Conservation (phyloP, 768 basidiomycete species). For the Leccinum uliginosum region DNA sequence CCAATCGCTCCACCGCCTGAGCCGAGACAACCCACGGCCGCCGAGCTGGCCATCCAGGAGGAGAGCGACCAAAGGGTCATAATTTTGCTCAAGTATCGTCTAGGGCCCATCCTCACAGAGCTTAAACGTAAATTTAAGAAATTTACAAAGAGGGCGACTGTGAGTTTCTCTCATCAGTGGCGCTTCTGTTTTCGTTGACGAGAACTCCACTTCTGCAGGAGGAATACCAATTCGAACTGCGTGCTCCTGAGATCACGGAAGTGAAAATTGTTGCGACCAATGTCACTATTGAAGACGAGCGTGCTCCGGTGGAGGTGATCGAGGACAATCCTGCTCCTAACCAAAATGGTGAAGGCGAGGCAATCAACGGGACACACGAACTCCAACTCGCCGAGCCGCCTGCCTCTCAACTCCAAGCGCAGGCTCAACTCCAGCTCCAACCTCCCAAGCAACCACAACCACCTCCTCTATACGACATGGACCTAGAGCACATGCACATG, state of each 20-base stretch:
- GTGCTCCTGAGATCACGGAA: slow-evolving; percentile 23
- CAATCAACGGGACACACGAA: slow-evolving; percentile 36
- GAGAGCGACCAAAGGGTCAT: slow-evolving; percentile 77
- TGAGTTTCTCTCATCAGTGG: slow-evolving; percentile 34
- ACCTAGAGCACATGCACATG: slow-evolving; percentile 86
- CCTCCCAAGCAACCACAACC: slow-evolving; percentile 32
- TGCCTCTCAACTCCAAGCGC: slow-evolving; percentile 33
- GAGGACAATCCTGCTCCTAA: slow-evolving; percentile 24
- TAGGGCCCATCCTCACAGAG: slow-evolving; percentile 86
- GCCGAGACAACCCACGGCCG: slow-evolving; percentile 73
- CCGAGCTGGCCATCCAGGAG: slow-evolving; percentile 77
- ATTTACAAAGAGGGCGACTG: slow-evolving; percentile 76
- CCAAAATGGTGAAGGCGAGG: slow-evolving; percentile 30
- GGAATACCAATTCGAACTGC: slow-evolving; percentile 60
- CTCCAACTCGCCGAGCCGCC: slow-evolving; percentile 18
- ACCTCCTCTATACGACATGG: slow-evolving; percentile 74
- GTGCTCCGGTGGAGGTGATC: slow-evolving; percentile 42
- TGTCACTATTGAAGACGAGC: slow-evolving; percentile 35
- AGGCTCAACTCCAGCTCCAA: slow-evolving; percentile 33
- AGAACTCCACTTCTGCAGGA: slow-evolving; percentile 43
- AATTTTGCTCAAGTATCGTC: slow-evolving; percentile 81
- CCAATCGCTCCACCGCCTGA: slow-evolving; percentile 88
- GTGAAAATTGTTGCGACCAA: slow-evolving; percentile 36
- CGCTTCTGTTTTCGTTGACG: slow-evolving; percentile 7
- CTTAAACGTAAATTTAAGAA: slow-evolving; percentile 90